Evolutionary conservation across 1,284 basidiomycete genomes (phyloP).

Genomic region (Chondrostereum purpureum): DNA sequence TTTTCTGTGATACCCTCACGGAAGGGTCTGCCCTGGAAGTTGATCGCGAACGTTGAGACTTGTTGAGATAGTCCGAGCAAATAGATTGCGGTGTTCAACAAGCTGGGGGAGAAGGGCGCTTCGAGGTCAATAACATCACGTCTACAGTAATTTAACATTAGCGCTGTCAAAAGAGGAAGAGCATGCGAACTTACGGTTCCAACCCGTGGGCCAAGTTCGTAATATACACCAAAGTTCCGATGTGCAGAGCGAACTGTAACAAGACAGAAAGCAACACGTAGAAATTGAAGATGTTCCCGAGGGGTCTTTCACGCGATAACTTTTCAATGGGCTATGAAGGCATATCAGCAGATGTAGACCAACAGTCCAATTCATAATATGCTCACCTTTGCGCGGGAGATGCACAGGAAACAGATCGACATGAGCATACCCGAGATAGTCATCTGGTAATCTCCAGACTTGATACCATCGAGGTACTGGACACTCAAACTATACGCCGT

Average conservation of each 20-base stretch:
- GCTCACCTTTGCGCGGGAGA: slow-evolving; percentile 86
- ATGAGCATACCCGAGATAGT: slow-evolving; percentile 92
- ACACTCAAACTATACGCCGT: slow-evolving; percentile 94
- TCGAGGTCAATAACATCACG: slow-evolving; percentile 84
- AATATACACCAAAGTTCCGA: slow-evolving; percentile 84
- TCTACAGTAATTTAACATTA: slow-evolving; percentile 28
- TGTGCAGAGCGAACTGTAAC: slow-evolving; percentile 88
- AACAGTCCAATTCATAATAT: background rate
- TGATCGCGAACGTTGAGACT: slow-evolving; percentile 94
- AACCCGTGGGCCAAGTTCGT: slow-evolving; percentile 73
- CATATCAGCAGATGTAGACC: background rate
- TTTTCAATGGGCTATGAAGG: slow-evolving; percentile 77
- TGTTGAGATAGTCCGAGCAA: slow-evolving; percentile 90
- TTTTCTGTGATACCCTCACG: slow-evolving; percentile 94
- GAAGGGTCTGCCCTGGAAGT: slow-evolving; percentile 96
- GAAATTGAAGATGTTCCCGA: slow-evolving; percentile 93
- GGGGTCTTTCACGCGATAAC: slow-evolving; percentile 82
- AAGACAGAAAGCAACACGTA: slow-evolving; percentile 90
- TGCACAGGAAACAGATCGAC: slow-evolving; percentile 96
- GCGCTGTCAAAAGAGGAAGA: slow-evolving; percentile 5
- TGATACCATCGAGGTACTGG: slow-evolving; percentile 95
- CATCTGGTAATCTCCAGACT: slow-evolving; percentile 95
- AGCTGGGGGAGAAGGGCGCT: slow-evolving; percentile 88
- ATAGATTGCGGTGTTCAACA: slow-evolving; percentile 94
- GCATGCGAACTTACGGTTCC: slow-evolving; percentile 59